A percentile compares a stretch with the other conserved stretches of the same genome.
Conservation (phyloP, 805 yeast species). For the Metschnikowia corniflorae region DNA sequence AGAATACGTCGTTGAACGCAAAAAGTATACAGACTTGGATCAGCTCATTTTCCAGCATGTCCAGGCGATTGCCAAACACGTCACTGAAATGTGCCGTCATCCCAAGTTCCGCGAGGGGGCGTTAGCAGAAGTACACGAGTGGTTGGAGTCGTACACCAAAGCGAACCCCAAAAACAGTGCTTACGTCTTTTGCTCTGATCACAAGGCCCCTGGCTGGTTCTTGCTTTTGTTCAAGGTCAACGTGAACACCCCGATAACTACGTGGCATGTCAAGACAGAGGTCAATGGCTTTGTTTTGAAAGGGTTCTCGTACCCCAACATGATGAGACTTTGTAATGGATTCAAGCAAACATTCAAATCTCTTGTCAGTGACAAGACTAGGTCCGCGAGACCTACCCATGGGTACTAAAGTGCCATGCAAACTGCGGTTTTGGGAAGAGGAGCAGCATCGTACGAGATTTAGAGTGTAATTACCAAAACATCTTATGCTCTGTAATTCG, state of each 20-base stretch:
- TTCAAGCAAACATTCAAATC: constrained; percentile 67
- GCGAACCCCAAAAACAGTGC: constrained; percentile 90
- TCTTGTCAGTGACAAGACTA: constrained; percentile 23
- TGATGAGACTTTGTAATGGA: constrained; percentile 86
- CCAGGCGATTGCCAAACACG: constrained; percentile 75
- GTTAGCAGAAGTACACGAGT: constrained; percentile 72
- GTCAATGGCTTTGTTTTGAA: constrained; percentile 82
- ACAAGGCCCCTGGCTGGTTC: constrained; percentile 93
- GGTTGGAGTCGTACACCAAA: constrained; percentile 83
- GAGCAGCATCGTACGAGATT: too few relatives aligned
- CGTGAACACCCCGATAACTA: constrained; percentile 60
- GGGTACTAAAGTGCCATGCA: constrained; percentile 9
- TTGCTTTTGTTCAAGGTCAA: constrained; percentile 80
- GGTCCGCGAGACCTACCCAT: constrained; percentile 15
- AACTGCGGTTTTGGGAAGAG: not conserved
- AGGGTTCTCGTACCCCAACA: constrained; percentile 83
- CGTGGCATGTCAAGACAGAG: constrained; percentile 90
- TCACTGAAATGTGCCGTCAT: constrained; percentile 77
- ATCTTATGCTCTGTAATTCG: too few relatives aligned
- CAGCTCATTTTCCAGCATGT: constrained; percentile 87
- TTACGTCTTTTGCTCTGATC: constrained; percentile 87
- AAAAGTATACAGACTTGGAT: constrained; percentile 81
- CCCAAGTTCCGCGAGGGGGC: constrained; percentile 88
- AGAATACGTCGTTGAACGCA: constrained; percentile 61
- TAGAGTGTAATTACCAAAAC: too few relatives aligned